Evolutionary conservation across 73 alveolate species (phyloP), one percentile per base, ranked within the genome.

Genomic region (Tetrahymena elliotti): DNA sequence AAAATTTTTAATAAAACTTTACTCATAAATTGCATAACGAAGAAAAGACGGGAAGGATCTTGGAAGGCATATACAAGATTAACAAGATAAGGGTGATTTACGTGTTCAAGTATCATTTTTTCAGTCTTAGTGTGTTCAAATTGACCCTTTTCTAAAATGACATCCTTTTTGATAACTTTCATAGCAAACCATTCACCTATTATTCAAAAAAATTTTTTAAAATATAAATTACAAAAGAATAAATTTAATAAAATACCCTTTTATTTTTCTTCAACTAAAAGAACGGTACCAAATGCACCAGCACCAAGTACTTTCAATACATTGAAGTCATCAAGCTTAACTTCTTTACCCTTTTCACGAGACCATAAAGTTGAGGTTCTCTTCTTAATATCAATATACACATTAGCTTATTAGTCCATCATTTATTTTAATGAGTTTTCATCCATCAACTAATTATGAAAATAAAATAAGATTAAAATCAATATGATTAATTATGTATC

Each of bases 221-320:
- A 68, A n/a, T 31, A 27, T 18, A 31, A 18, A 24, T 10, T 0
- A 31, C 88, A 2, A 1, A 68, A 68, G 38, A 68, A 27, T 18
- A 16, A 5, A 22, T n/a, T 3, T 9, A 68, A 68, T 16, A 5
- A 4, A n/a, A 83, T 97, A 33, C 94, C 93, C 35, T 94, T 83
- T 12, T 52, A 94, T 82, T 94, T 94, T 92, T 97, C 96, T 94
- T 98, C 98, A 7, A 96, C 99, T 33, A 98, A 95, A 95, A 96
- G 96, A 37, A 98, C 99, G 93, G 98, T 97, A 6, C 99, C 99
- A 95, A 97, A 98, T 11, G 99, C 97, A 3, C 99, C 99, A 84
- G 97, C 96, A 10, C 99, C 99, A 10, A 98, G 54, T 33, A 98
- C 99, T 93, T 95, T 98, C 53, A 97, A 52, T 37, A 97, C 97